Evolutionary conservation across 2,329 filamentous ascomycete species (phyloP).

Genomic region (Magnaporthiopsis rhizophila): DNA sequence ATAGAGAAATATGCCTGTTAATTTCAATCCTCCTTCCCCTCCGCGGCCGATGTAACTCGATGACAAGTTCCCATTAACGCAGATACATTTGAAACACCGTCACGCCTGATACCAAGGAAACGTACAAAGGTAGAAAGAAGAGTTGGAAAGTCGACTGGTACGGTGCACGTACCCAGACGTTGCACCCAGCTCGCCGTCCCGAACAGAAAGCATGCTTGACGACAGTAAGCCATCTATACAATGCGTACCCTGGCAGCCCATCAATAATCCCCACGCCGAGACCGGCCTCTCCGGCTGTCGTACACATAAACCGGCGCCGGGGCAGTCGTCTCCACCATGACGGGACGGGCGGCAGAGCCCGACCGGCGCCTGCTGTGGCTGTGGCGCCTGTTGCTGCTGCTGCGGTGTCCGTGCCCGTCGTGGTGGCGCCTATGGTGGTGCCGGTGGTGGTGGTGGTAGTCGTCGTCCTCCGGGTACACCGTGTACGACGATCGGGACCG

Average conservation of each 20-base stretch:
- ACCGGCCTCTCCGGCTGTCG: neutral
- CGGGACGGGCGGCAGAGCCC: neutral
- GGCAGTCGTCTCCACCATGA: neutral
- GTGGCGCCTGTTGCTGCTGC: neutral
- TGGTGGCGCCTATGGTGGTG: neutral
- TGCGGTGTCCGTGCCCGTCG: neutral
- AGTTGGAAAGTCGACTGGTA: neutral
- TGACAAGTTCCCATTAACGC: too few relatives aligned
- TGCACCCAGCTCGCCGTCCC: neutral
- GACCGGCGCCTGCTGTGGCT: neutral
- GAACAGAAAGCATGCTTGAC: neutral
- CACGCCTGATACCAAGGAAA: neutral
- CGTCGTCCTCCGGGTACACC: neutral
- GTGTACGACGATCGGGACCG: neutral
- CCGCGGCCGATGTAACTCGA: too few relatives aligned
- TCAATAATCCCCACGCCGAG: neutral
- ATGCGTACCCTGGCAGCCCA: neutral
- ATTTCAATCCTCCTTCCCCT: neutral
- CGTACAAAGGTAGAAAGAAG: neutral
- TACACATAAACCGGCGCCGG: conserved; percentile 1
- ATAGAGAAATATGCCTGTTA: neutral
- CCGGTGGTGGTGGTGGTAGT: too few relatives aligned
- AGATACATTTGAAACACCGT: neutral
- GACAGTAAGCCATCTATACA: neutral
- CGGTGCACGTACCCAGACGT: neutral